Conservation (phyloP, 2,329 filamentous ascomycete genomes). For the Penicillium olsonii region DNA sequence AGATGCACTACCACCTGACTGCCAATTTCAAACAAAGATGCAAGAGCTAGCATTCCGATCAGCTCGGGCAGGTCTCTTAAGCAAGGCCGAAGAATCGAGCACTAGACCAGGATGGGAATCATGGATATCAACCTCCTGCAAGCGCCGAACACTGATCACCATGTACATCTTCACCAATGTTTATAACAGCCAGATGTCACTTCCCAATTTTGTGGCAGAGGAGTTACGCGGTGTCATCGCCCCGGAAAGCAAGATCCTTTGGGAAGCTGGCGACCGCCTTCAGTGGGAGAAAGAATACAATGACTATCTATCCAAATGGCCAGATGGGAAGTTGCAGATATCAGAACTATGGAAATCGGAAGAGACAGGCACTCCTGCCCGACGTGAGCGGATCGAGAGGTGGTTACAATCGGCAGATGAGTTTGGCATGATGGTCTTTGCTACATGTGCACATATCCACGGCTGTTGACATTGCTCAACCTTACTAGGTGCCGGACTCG, state of each 20-base stretch:
- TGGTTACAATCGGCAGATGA: conserved; percentile 57
- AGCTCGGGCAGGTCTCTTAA: conserved; percentile 47
- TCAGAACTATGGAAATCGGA: conserved; percentile 55
- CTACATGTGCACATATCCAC: conserved; percentile 34
- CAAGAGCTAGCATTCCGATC: conserved; percentile 52
- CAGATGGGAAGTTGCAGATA: conserved; percentile 45
- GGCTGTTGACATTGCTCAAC: conserved; percentile 21
- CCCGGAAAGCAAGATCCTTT: conserved; percentile 46
- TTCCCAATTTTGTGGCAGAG: conserved; percentile 52
- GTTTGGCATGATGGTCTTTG: conserved; percentile 57
- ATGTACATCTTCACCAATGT: conserved; percentile 59
- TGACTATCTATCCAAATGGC: conserved; percentile 45
- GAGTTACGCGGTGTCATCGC: conserved; percentile 51
- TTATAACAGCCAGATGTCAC: conserved; percentile 45
- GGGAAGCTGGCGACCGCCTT: conserved; percentile 41
- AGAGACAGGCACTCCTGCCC: conserved; percentile 30
- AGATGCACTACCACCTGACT: conserved; percentile 34
- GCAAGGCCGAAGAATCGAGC: conserved; percentile 42
- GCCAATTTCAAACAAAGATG: conserved; percentile 50
- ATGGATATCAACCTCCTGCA: conserved; percentile 57
- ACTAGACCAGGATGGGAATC: conserved; percentile 52
- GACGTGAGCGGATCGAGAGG: conserved; percentile 45
- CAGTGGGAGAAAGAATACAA: conserved; percentile 52
- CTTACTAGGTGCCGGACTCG: background rate
- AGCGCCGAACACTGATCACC: conserved; percentile 53